These are phyloP conservation scores for Cyclocybe aegerita DNA, from an alignment of 768 basidiomycete species.

Conservation along the genomic window DNA sequence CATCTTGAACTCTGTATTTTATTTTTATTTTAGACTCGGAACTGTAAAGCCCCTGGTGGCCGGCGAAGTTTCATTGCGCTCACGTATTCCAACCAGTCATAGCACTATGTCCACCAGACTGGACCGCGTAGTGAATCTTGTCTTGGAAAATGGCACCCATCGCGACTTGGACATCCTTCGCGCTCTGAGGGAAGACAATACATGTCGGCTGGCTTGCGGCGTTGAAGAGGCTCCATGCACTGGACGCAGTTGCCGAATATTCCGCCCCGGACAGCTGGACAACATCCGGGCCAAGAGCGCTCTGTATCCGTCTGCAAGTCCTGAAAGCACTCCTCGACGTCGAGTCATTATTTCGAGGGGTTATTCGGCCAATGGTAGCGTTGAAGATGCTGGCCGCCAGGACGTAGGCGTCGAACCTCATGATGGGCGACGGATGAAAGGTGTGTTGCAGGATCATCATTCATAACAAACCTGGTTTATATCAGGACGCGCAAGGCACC, in stretches of 20 bases:
- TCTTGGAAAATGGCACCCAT: slow-evolving; percentile 36
- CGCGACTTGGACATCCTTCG: slow-evolving; percentile 32
- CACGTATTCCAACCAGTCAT: slow-evolving; percentile 47
- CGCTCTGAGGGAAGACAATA: slow-evolving; percentile 31
- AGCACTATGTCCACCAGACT: slow-evolving; percentile 40
- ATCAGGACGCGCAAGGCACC: too few relatives aligned
- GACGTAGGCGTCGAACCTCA: slow-evolving; percentile 17
- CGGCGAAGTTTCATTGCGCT: slow-evolving; percentile 7
- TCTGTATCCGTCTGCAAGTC: slow-evolving; percentile 21
- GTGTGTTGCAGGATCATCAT: slow-evolving; percentile 11
- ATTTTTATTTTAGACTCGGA: slow-evolving; percentile 6
- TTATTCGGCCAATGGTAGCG: slow-evolving; percentile 7
- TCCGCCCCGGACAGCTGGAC: slow-evolving; percentile 21
- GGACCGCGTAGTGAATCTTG: slow-evolving; percentile 38
- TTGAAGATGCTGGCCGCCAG: slow-evolving; percentile 11
- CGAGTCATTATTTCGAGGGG: neutral
- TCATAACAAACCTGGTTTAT: neutral
- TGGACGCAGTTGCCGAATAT: slow-evolving; percentile 17
- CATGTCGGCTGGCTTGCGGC: slow-evolving; percentile 30
- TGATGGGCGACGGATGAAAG: slow-evolving; percentile 12
- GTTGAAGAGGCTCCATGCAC: slow-evolving; percentile 37
- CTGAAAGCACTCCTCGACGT: slow-evolving; percentile 9
- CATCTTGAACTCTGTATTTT: slow-evolving; percentile 31
- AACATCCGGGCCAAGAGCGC: slow-evolving; percentile 19
- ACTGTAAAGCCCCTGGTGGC: neutral